Conservation (phyloP, 805 yeast genomes). For the Naumovozyma dairenensis region DNA sequence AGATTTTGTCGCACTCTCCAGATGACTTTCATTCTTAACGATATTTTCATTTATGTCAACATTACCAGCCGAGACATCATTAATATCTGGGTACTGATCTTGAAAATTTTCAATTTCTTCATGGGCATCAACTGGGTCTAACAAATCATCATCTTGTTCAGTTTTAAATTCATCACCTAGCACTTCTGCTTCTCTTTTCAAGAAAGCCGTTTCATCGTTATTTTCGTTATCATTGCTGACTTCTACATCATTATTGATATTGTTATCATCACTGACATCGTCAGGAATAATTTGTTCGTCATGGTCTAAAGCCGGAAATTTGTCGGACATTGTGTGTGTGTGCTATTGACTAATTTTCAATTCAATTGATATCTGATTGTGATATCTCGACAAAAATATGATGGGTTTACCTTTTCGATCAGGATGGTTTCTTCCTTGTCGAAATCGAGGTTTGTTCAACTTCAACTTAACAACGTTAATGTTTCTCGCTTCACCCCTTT, state of each 20-base stretch:
- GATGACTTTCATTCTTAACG: constrained; percentile 36
- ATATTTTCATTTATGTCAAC: constrained; percentile 31
- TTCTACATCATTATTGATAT: too few relatives aligned
- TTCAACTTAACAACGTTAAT: too few relatives aligned
- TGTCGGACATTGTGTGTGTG: constrained; percentile 47
- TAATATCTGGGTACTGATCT: constrained; percentile 48
- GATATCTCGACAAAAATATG: too few relatives aligned
- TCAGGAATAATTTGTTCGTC: constrained; percentile 28
- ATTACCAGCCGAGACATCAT: constrained; percentile 2
- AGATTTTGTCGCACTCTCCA: constrained; percentile 17
- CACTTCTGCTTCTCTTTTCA: constrained; percentile 57
- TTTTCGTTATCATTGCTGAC: too few relatives aligned
- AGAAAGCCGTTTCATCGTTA: constrained; percentile 48
- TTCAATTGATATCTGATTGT: too few relatives aligned
- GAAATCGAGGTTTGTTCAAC: too few relatives aligned
- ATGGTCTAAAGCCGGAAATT: constrained; percentile 62
- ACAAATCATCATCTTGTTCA: constrained; percentile 44
- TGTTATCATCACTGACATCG: constrained; percentile 14
- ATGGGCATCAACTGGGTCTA: constrained; percentile 35
- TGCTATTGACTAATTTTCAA: background rate
- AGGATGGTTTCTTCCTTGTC: too few relatives aligned
- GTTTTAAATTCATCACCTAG: constrained; percentile 66
- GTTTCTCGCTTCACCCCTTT: too few relatives aligned
- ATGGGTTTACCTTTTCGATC: too few relatives aligned
- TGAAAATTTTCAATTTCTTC: constrained; percentile 38